A percentile compares a stretch with the other conserved stretches of the same genome.
phyloP scores from a whole-genome alignment of 148 eudicot species.

The Diospyros lotus region DNA sequence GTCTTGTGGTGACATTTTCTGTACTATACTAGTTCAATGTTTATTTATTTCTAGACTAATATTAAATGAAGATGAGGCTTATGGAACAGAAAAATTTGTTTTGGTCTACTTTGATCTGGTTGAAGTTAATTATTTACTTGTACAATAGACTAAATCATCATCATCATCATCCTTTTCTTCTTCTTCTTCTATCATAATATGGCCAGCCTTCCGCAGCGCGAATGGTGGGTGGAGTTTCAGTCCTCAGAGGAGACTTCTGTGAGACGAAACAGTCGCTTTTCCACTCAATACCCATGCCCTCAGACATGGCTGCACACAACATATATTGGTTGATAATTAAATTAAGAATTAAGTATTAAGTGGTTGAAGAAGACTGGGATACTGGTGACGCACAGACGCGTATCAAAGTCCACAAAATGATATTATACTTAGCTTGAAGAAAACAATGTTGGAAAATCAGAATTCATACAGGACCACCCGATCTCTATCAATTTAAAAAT shows the following conservation, averaged over 20 bases:
- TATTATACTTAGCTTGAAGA: not conserved
- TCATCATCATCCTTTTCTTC: not conserved
- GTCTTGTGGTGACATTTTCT: too few relatives aligned
- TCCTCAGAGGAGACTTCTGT: not conserved
- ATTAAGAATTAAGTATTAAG: not conserved
- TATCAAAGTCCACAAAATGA: not conserved
- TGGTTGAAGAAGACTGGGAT: conserved; percentile 10
- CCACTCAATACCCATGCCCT: too few relatives aligned
- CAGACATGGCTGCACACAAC: too few relatives aligned
- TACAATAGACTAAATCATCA: too few relatives aligned
- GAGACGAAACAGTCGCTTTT: not conserved
- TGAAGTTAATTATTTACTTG: too few relatives aligned
- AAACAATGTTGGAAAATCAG: not conserved
- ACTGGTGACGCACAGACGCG: not conserved
- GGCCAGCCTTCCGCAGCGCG: not conserved
- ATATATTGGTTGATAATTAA: not conserved
- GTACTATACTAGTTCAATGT: too few relatives aligned
- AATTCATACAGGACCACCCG: not conserved
- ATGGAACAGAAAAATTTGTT: too few relatives aligned
- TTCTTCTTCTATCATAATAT: not conserved
- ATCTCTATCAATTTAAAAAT: not conserved
- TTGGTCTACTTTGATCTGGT: too few relatives aligned
- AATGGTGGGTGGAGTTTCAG: conserved; percentile 9
- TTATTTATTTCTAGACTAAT: too few relatives aligned
- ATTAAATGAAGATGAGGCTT: too few relatives aligned